Conservation (phyloP, 2,329 filamentous ascomycete species). For the Verticillium tricorpus region DNA sequence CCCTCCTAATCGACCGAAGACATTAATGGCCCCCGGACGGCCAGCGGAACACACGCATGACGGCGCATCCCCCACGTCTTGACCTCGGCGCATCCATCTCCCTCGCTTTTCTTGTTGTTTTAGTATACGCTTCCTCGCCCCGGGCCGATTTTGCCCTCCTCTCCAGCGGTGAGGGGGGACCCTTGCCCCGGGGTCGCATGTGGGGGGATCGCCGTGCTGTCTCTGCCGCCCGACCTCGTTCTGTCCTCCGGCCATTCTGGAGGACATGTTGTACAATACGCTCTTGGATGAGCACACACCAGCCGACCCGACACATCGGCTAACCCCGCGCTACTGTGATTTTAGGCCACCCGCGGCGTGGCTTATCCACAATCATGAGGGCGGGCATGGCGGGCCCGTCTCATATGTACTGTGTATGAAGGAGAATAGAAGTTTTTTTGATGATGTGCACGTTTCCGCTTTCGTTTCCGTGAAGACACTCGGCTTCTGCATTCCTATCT, state of each 20-base stretch:
- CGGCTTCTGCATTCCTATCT: not conserved
- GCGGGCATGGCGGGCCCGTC: not conserved
- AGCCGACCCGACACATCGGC: slow-evolving; percentile 7
- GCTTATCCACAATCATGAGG: not conserved
- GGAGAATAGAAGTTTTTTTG: slow-evolving; percentile 6
- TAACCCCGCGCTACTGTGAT: slow-evolving; percentile 2
- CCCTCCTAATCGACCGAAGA: slow-evolving; percentile 16
- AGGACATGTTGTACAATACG: slow-evolving; percentile 13
- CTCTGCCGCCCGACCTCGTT: slow-evolving; percentile 3
- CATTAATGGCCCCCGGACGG: slow-evolving; percentile 11
- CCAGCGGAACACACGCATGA: slow-evolving; percentile 7
- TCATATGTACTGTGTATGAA: slow-evolving; percentile 15
- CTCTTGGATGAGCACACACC: slow-evolving; percentile 4
- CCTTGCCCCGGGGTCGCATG: not conserved
- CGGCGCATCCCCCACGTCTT: slow-evolving; percentile 6
- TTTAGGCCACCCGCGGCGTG: not conserved
- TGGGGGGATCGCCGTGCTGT: not conserved
- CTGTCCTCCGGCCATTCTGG: slow-evolving; percentile 6
- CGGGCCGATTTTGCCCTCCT: not conserved
- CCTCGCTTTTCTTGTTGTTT: slow-evolving; percentile 12
- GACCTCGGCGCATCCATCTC: slow-evolving; percentile 5
- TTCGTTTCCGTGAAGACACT: not conserved
- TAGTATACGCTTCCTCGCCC: slow-evolving; percentile 7
- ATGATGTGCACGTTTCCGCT: not conserved
- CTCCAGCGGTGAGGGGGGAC: not conserved